These are phyloP conservation scores for Spathaspora girioi DNA, from an alignment of 805 yeast genomes.

Conservation along the genomic window DNA sequence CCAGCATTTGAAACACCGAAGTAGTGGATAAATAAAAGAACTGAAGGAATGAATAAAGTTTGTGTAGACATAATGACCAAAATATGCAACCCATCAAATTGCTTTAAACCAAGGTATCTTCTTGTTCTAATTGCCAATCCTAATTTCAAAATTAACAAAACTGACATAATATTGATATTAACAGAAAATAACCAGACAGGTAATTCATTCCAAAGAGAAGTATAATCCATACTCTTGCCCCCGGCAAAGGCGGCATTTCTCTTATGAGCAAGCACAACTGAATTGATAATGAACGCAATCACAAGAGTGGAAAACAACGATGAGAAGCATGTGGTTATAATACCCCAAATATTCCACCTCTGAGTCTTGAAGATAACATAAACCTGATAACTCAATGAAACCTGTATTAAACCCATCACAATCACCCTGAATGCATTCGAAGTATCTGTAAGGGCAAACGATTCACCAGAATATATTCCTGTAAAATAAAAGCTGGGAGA, in stretches of 20 bases:
- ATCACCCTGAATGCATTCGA: constrained; percentile 59
- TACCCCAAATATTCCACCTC: constrained; percentile 35
- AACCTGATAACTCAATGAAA: constrained; percentile 69
- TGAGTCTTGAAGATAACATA: constrained; percentile 59
- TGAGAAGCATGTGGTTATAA: constrained; percentile 34
- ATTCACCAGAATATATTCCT: constrained; percentile 25
- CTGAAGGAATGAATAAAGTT: constrained; percentile 75
- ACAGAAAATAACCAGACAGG: constrained; percentile 64
- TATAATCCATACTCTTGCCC: constrained; percentile 33
- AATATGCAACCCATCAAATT: constrained; percentile 79
- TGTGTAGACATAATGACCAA: constrained; percentile 78
- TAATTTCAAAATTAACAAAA: constrained; percentile 62
- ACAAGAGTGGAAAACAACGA: constrained; percentile 46
- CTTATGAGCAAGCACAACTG: constrained; percentile 28
- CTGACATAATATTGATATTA: constrained; percentile 61
- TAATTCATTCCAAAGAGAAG: constrained; percentile 30
- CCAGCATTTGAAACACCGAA: constrained; percentile 20
- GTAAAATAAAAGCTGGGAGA: constrained; percentile 43
- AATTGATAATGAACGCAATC: constrained; percentile 54
- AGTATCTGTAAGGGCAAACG: constrained; percentile 53
- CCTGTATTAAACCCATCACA: constrained; percentile 57
- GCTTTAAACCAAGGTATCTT: constrained; percentile 71
- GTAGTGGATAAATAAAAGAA: constrained; percentile 49
- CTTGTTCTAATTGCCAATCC: constrained; percentile 67
- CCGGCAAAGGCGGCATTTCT: neutral